Base-by-base conservation (phyloP, 2,329 filamentous ascomycete genomes). In the Aureobasidium namibiae region DNA sequence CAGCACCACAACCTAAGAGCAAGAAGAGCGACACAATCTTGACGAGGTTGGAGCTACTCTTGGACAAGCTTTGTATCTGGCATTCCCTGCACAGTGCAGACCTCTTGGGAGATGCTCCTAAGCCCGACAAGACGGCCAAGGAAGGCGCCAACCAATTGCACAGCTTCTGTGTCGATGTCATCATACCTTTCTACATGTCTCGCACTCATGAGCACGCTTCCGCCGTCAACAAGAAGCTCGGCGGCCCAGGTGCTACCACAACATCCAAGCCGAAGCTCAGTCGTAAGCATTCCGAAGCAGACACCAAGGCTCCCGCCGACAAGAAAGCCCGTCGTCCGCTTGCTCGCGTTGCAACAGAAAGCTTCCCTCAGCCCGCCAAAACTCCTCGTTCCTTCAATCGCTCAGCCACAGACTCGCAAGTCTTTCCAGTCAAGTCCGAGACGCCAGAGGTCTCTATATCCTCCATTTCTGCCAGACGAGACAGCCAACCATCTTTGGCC, bases 41-140 rank as follows among this genome's bases (percentile, higher is more conserved):
- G 1, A 74, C 84, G 8, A 77, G 89, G 21, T 76, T 91, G 4
- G 89, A 92, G 67, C 77, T 90, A 0, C 82, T 91, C 54, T 82
- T 89, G 8, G 89, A 94, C 70, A 84, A 87, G 48, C 75, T 94
- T 24, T 90, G 87, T 66, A 94, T 94, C 61, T 92, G 89, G 89
- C 87, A 92, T 68, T 90, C 88, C 3, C 85, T 89, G 8, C 74
- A 83, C 23, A 82, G 87, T 63, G 81, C 83, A 58, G 71, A 80
- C 45, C 36, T 52, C 31, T 18, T 59, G n/a, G 39, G 26, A 16
- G 48, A 54, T 2, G 11, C 26, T 3, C 31, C 29, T 11, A 31
- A 60, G 23, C 29, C 57, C 7, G 63, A 72, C 62, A 60, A 65
- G 44, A 39, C 59, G 8, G 42, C 41, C n/a, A 61, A 60, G 16